A percentile compares a stretch with the other conserved stretches of the same genome.
These are phyloP conservation scores for Lichtheimia corymbifera DNA, from an alignment of 371 early-diverging fungal genomes.

Conservation along the genomic window DNA sequence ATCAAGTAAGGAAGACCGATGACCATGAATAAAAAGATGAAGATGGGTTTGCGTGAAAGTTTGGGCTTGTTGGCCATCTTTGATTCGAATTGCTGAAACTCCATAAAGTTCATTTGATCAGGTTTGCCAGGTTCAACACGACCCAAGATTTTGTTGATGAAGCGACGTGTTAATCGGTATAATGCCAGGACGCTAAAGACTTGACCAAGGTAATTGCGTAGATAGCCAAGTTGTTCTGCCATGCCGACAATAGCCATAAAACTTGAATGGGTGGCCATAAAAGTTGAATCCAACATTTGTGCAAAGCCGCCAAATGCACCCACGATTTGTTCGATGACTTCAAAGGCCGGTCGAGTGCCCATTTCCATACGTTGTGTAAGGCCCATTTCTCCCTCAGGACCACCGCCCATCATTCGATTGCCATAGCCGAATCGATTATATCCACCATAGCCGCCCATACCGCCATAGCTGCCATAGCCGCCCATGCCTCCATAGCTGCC, in stretches of 20 bases:
- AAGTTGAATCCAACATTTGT: constrained; percentile 97
- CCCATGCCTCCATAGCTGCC: constrained; percentile 43
- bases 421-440: constrained; percentile 49
- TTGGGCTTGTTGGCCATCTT: constrained; percentile 22
- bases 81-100: constrained; percentile 68
- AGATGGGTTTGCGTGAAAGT: constrained; percentile 69
- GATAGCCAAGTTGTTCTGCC: constrained; percentile 92
- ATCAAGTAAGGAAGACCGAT: constrained; percentile 93
- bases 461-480: constrained; percentile 51
- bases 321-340: constrained; percentile 89
- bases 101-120: constrained; percentile 63
- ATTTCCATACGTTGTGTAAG: constrained; percentile 85
- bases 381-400: constrained; percentile 57
- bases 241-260: constrained; percentile 98
- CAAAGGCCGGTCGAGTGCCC: constrained; percentile 88
- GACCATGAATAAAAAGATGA: constrained; percentile 82
- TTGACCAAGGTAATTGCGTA: constrained; percentile 83
- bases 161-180: constrained; percentile 59
- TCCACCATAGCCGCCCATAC: constrained; percentile 38
- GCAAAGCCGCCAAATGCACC: constrained; percentile 96
- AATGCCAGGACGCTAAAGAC: constrained; percentile 80
- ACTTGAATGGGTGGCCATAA: constrained; percentile 94
- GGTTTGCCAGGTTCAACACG: constrained; percentile 40
- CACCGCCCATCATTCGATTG: constrained; percentile 12
- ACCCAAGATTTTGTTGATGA: constrained; percentile 11